phyloP scores from a whole-genome alignment of 768 basidiomycete species.

The Tephrocybe sp. region DNA sequence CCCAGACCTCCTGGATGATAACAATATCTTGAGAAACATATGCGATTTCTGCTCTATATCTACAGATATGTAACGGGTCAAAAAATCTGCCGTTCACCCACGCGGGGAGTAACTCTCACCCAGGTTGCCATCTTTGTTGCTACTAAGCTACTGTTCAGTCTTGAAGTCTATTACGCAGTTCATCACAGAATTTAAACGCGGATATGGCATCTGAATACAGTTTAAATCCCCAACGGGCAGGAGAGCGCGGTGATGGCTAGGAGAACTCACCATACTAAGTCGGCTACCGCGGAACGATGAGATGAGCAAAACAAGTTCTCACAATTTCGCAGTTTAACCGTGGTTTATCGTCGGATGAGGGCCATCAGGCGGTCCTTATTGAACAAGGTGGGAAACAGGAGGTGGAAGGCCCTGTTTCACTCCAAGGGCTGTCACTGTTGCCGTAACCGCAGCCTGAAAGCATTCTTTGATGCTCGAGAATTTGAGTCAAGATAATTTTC shows the following conservation, averaged over 20 bases:
- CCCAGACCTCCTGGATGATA: constrained; percentile 11
- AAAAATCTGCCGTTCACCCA: not conserved
- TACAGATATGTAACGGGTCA: not conserved
- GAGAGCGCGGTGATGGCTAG: no score
- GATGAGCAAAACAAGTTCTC: not conserved
- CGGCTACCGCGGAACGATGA: not conserved
- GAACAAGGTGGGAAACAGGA: not conserved
- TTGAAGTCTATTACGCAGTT: constrained; percentile 1
- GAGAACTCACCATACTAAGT: not conserved
- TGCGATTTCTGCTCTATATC: not conserved
- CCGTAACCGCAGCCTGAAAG: constrained; percentile 72
- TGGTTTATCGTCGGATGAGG: not conserved
- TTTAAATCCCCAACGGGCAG: constrained; percentile 6
- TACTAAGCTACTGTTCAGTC: not conserved
- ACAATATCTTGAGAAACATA: constrained; percentile 3
- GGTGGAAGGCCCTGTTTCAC: not conserved
- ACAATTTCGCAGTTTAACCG: not conserved
- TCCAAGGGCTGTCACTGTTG: constrained; percentile 28
- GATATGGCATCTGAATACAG: constrained; percentile 1
- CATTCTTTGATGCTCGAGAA: constrained; percentile 76
- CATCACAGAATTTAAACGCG: not conserved
- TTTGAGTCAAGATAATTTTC: constrained; percentile 70
- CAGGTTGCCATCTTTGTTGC: constrained; percentile 1
- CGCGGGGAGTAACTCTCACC: not conserved
- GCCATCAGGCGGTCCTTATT: not conserved